Percentiles rank a stretch among this genome's conserved stretches.
These are phyloP conservation scores for Phycomyces blakesleeanus DNA, from an alignment of 192 early-diverging fungal genomes.

Conservation along the genomic window DNA sequence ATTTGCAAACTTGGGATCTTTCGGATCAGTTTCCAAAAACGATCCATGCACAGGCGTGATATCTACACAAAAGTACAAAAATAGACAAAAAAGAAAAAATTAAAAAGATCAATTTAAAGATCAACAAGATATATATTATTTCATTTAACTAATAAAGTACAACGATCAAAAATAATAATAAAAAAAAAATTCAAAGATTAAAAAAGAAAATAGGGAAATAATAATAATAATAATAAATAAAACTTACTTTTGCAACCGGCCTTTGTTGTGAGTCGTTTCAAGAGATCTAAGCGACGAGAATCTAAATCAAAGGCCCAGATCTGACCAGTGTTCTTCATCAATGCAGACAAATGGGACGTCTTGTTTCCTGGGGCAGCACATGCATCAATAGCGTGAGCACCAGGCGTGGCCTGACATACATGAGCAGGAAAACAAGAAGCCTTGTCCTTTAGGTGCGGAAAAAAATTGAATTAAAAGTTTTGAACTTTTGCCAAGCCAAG, in stretches of 20 bases:
- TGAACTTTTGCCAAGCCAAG: background rate
- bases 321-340: slow-evolving; percentile 82
- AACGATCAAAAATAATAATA: no score
- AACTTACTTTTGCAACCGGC: slow-evolving; percentile 79
- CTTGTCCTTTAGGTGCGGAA: slow-evolving; percentile 66
- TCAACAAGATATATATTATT: no score
- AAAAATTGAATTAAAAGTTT: no score
- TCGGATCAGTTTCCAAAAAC: slow-evolving; percentile 82
- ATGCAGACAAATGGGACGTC: slow-evolving; percentile 87
- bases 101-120: no score
- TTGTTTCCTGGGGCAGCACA: slow-evolving; percentile 99
- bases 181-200: no score
- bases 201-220: no score
- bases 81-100: no score
- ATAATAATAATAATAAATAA: background rate
- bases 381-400: slow-evolving; percentile 78
- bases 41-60: slow-evolving; percentile 64
- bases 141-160: no score
- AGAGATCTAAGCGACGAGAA: slow-evolving; percentile 61
- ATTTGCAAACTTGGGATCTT: slow-evolving; percentile 56
- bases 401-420: slow-evolving; percentile 59
- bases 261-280: slow-evolving; percentile 66
- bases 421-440: slow-evolving; percentile 93
- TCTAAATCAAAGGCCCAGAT: slow-evolving; percentile 94
- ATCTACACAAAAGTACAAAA: slow-evolving; percentile 48